phyloP scores from a whole-genome alignment of 2,329 filamentous ascomycete genomes.

The Pyrenophora teres region DNA sequence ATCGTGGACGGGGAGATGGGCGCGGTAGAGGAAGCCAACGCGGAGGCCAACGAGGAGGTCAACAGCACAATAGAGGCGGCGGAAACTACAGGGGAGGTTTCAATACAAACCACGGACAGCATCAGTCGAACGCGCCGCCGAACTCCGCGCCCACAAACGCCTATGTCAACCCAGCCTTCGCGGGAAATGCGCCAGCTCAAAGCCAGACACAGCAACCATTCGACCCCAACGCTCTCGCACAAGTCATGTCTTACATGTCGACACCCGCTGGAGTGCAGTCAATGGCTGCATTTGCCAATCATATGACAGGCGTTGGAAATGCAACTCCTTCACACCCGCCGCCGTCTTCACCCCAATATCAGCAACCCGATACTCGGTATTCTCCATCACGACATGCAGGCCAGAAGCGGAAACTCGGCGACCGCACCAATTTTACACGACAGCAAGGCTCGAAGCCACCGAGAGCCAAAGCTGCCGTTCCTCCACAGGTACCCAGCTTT shows the following conservation, averaged over 20 bases:
- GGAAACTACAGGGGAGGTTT: slow-evolving; percentile 11
- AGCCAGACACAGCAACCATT: slow-evolving; percentile 18
- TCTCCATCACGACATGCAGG: slow-evolving; percentile 26
- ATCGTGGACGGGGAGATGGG: slow-evolving; percentile 18
- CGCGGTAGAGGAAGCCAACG: slow-evolving; percentile 15
- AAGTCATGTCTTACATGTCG: slow-evolving; percentile 38
- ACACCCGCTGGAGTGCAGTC: slow-evolving; percentile 37
- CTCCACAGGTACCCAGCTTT: slow-evolving; percentile 45
- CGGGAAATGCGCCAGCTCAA: slow-evolving; percentile 11
- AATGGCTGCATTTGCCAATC: slow-evolving; percentile 33
- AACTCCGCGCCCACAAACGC: slow-evolving; percentile 1
- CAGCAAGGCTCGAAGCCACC: slow-evolving; percentile 35
- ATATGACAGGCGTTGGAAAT: slow-evolving; percentile 20
- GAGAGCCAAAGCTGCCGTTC: slow-evolving; percentile 38
- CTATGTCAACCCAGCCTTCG: slow-evolving; percentile 24
- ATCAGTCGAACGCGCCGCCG: slow-evolving; percentile 7
- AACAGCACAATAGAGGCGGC: slow-evolving; percentile 23
- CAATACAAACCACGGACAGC: slow-evolving; percentile 10
- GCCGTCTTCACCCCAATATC: slow-evolving; percentile 8
- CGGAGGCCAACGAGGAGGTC: slow-evolving; percentile 25
- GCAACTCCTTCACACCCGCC: slow-evolving; percentile 2
- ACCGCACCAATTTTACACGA: slow-evolving; percentile 19
- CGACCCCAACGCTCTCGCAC: slow-evolving; percentile 31
- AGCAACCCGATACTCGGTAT: slow-evolving; percentile 16
- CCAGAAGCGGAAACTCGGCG: slow-evolving; percentile 38